Evolutionary conservation across 768 basidiomycete genomes (phyloP), one percentile per base, ranked within the genome.

Genomic region (Calocybe gangraenosa): DNA sequence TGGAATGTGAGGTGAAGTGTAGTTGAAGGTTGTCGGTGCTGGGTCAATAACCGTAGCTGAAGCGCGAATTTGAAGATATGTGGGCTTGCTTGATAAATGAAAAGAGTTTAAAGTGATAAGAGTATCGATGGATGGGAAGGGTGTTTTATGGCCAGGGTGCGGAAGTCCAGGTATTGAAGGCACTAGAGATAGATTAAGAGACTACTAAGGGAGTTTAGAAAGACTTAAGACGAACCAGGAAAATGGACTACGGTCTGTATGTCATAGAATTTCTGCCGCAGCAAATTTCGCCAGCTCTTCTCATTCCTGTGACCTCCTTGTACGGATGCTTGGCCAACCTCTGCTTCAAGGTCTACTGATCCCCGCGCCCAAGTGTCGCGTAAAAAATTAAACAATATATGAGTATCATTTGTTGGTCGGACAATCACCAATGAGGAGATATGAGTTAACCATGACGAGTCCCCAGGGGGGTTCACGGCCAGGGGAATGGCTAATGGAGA

Each of bases 111-210:
- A 66, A 0, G 74, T 79, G 39, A 90, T 60, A 3, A 90, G 68
- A 46, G 82, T 66, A 3, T 79, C 70, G 33, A 85, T 55, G 5
- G 73, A 61, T 9, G 84, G 87, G 2, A 82, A 67, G 7, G 79
- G 76, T 1, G 50, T 53, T 40, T 71, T 63, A 8, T 62, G 53
- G 13, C 81, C 81, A 2, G 83, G 81, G 15, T 63, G 60, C 14
- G 87, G 87, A 13, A 89, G 63, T 3, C 83, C 84, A 34, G 85
- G 83, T 7, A 89, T 53, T 7, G 66, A 58, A 7, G 82, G 84
- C 20, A 87, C 86, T 88, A 51, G 54, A n/a, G 37, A 31, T 50
- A 30, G 41, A 9, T 23, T 34, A 13, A 33, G 36, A 40, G n/a
- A 42, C 34, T 37, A 35, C 17, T 6, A 35, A 5, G 6, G n/a